Base-by-base conservation (phyloP, 495 filamentous ascomycete genomes). In the Lophiotrema nucula region DNA sequence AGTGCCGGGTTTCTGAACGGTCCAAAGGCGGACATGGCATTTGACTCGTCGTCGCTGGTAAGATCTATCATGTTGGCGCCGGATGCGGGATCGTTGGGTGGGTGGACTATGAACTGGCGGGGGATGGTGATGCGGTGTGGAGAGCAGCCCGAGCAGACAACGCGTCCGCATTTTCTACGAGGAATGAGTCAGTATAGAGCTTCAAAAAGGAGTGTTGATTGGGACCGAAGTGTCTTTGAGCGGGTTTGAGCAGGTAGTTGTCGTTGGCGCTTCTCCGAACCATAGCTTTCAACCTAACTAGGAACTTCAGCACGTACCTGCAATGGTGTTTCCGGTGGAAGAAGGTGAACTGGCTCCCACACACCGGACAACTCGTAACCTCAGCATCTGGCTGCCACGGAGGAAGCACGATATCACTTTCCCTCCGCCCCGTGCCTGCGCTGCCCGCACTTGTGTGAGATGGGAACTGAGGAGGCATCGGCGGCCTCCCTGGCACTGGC, bases 71-170 rank as follows among this genome's bases (percentile, higher is more conserved):
- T 47, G 45, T 60, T 50, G 2, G 65, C 66, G 0, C 63, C 56
- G 1, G 69, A 61, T 8, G 67, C 53, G 3, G 57, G 55, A 41
- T 62, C 45, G 18, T 64, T 44, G 2, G 90, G 88, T 0, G 91
- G 90, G 38, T 85, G 88, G 15, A 98, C 93, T 46, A 97, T 93
- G 68, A 87, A 97, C 56, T 93, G 89, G 49, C 89, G 80, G 1
- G 93, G 95, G 53, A 98, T 96, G 1, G 87, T 95, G 67, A 98
- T 97, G 37, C 89, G 83, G 71, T 97, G 92, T 3, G 95, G 93
- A 3, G 95, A 97, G 72, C 93, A 98, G 16, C 81, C 74, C 49
- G 86, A 82, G 70, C 93, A 98, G 13, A 98, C 95, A 1, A 98
- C 95, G 25, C 92, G 81, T 5, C 93, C 93, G 71, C 93, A 98